Evolutionary conservation across 768 basidiomycete genomes (phyloP).

Genomic region (Leccinum ochraceum): DNA sequence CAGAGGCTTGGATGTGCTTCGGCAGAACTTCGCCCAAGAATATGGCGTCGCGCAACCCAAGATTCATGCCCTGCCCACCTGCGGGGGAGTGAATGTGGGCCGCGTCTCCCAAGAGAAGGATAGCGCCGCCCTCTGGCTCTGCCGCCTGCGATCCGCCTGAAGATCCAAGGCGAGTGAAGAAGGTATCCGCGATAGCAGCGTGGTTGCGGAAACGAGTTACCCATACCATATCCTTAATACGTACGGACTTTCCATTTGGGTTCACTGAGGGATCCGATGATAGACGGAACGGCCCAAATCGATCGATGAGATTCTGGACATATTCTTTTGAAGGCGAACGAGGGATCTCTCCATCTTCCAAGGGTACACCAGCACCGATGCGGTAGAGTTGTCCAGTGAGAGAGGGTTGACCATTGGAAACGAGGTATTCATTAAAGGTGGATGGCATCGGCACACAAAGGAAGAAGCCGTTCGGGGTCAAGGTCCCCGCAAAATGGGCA

Average conservation of each 20-base stretch:
- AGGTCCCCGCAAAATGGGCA: not conserved
- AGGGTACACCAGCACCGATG: not conserved
- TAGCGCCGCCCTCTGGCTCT: constrained; percentile 8
- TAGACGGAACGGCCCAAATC: constrained; percentile 39
- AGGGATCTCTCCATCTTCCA: not conserved
- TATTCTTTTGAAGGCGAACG: constrained; percentile 42
- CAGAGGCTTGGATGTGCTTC: not conserved
- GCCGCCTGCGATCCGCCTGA: not conserved
- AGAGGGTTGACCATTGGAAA: not conserved
- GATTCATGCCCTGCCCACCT: not conserved
- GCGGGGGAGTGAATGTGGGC: not conserved
- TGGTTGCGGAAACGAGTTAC: constrained; percentile 49
- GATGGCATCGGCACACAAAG: constrained; percentile 5
- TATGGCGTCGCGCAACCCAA: not conserved
- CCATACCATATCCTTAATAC: constrained; percentile 45
- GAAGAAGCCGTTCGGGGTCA: constrained; percentile 18
- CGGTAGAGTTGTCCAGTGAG: not conserved
- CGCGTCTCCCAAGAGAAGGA: not conserved
- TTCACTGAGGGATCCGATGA: constrained; percentile 41
- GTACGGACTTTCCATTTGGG: constrained; percentile 29
- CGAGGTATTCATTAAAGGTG: not conserved
- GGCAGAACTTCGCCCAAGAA: not conserved
- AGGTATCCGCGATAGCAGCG: constrained; percentile 44
- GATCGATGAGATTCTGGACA: constrained; percentile 44
- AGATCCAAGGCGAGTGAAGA: constrained; percentile 35